Base-by-base conservation (phyloP, 139 green algal species). In the Coelastrella sp. region DNA sequence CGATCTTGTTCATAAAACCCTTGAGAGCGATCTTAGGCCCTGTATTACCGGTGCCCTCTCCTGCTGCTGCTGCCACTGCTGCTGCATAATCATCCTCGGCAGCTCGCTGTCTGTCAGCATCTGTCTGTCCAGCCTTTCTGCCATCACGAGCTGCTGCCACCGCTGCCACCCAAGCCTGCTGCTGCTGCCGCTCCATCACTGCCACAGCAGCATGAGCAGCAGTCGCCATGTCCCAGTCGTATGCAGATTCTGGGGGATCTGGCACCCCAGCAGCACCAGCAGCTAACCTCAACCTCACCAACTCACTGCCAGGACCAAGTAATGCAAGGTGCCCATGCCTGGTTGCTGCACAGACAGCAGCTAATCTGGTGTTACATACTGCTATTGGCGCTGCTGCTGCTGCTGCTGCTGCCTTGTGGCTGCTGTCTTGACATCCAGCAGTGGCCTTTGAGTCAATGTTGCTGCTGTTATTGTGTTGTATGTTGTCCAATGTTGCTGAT, bases 201-300 rank as follows among this genome's bases (percentile, higher is more conserved):
- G 48, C 38, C 6, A 3, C 43, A 9, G 90, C 90, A n/a, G 84
- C 85, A 75, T 89, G 83, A 1, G 85, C 85, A 15, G 88, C 85
- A 21, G 77, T n/a, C 6, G 90, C 90, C 41, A 91, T n/a, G 15
- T 86, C 83, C 66, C 86, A 84, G 51, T 90, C 86, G 79, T 89
- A 89, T 25, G 91, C 35, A 43, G 35, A n/a, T 8, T n/a, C 69
- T 34, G 69, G 69, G 13, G 68, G 57, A 17, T 27, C 69, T 32
- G 84, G 84, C 3, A 25, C 51, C 1, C 30, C 30, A 64, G n/a
- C 35, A 30, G 37, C 66, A 57, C 73, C 64, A 5, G n/a, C 35
- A 30, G 63, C 84, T 74, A 91, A 57, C 23, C 30, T 41, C 51
- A 91, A 34, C 34, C 62, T 64, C n/a, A 89, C n/a, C 34, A 91